Percentiles rank a stretch among this genome's conserved stretches.
Evolutionary conservation across 495 filamentous ascomycete genomes (phyloP).

Genomic region (Hypoxylon perforatum): DNA sequence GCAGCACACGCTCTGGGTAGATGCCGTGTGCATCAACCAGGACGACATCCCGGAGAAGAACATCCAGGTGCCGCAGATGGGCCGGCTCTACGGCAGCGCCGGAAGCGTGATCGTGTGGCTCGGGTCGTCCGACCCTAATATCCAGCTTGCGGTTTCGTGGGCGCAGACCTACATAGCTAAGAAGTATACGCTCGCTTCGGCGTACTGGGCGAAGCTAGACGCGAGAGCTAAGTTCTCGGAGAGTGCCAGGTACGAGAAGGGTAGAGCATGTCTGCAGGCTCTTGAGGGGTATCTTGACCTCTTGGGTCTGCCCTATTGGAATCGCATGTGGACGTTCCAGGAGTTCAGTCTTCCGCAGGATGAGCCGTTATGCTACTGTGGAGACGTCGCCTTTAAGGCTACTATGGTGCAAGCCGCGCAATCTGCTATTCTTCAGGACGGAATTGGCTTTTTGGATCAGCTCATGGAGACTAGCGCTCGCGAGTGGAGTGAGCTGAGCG

Average conservation of each 20-base stretch:
- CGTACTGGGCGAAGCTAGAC: conserved; percentile 7
- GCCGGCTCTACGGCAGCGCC: conserved; percentile 14
- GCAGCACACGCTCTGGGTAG: conserved; percentile 24
- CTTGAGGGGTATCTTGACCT: conserved; percentile 17
- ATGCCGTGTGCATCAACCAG: conserved; percentile 38
- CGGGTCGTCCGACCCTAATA: conserved; percentile 14
- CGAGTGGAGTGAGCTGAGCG: neutral
- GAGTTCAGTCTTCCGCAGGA: conserved; percentile 11
- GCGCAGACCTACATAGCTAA: conserved; percentile 11
- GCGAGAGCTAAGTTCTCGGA: conserved; percentile 5
- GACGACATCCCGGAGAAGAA: conserved; percentile 14
- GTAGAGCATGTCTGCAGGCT: conserved; percentile 1
- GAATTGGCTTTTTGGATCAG: neutral
- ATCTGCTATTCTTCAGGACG: neutral
- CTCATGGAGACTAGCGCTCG: neutral
- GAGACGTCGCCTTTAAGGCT: conserved; percentile 4
- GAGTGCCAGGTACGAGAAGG: neutral
- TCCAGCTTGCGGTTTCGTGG: conserved; percentile 4
- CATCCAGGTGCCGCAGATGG: conserved; percentile 31
- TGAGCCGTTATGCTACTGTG: conserved; percentile 11
- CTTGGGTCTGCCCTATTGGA: conserved; percentile 11
- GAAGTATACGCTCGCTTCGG: conserved; percentile 1
- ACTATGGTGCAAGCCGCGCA: neutral
- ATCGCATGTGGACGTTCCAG: conserved; percentile 20
- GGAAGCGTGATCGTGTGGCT: conserved; percentile 29